These are phyloP conservation scores for Ceriops zippeliana DNA, from an alignment of 345 rosid species.

Conservation along the genomic window DNA sequence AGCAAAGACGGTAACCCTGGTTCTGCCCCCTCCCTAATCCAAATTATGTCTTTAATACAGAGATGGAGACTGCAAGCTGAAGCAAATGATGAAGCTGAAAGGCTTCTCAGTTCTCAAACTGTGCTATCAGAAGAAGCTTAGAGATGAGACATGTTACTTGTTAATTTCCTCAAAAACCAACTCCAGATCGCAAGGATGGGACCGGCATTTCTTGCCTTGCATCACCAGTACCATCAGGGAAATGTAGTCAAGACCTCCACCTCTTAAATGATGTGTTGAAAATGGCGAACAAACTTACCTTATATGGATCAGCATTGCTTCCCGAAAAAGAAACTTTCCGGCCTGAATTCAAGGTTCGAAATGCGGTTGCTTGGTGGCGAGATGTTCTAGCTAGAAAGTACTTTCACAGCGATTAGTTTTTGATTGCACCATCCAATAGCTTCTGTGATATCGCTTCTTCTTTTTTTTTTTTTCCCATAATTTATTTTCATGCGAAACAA, in stretches of 20 bases:
- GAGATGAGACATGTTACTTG: conserved; percentile 15
- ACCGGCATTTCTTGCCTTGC: background rate
- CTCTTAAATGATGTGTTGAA: background rate
- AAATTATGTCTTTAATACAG: conserved; percentile 31
- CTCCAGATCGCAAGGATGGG: background rate
- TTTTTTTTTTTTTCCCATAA: too few species aligned
- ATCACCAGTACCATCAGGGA: background rate
- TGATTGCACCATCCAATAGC: background rate
- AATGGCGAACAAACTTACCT: background rate
- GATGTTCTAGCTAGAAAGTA: too few species aligned
- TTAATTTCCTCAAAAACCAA: background rate
- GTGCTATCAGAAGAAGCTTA: conserved; percentile 26
- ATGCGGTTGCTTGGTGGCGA: too few species aligned
- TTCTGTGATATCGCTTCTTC: background rate
- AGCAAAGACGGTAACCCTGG: too few species aligned
- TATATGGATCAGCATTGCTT: background rate
- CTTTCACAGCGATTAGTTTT: too few species aligned
- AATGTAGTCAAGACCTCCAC: too few species aligned
- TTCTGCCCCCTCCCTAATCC: too few species aligned
- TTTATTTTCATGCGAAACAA: background rate
- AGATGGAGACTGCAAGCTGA: conserved; percentile 89
- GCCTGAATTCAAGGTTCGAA: too few species aligned
- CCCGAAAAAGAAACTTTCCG: too few species aligned
- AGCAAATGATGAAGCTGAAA: conserved; percentile 93
- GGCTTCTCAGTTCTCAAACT: conserved; percentile 70